Base-by-base conservation (phyloP, 495 filamentous ascomycete genomes). In the Podospora bellae-mahoneyi region DNA sequence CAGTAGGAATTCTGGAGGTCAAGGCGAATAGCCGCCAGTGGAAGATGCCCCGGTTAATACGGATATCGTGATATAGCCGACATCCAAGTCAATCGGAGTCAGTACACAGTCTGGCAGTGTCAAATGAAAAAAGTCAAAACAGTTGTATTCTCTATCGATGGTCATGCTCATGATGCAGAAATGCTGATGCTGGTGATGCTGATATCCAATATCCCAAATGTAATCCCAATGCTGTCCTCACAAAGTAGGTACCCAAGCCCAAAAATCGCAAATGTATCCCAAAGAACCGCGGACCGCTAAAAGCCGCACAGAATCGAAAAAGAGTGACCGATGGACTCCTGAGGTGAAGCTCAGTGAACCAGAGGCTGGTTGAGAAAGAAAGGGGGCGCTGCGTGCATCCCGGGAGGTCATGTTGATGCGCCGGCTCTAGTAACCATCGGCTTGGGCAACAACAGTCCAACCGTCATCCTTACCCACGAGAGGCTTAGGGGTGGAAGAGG, bases 41-140 rank as follows among this genome's bases (percentile, higher is more conserved):
- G 55, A 20, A 58, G 55, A 58, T 58, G 55, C 6, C 6, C 23
- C 55, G 55, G 55, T 20, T 58, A 58, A 58, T 58, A 58, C 19
- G 55, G n/a, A 20, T 58, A 2, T 20, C 4, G 7, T 20, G 55
- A 58, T 58, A 58, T 58, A 58, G 55, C 55, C 55, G 55, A 26
- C 55, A 26, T 48, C 2, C 9, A 48, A 48, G 9, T 48, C 39
- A 2, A 10, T 10, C 55, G 2, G 23, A 10, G 55, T 5, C 19
- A 58, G 16, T 58, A n/a, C 20, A 26, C 5, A 9, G 54, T 56
- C 13, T 48, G 15, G 39, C 6, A 10, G 5, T 48, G 3, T 48
- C 39, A 16, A 48, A 48, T 48, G 39, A 48, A 48, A 48, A 39
- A 48, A 48, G 2, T 16, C 39, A 48, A 48, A 48, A 13, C 7